A percentile compares a stretch with the other conserved stretches of the same genome.
These are phyloP conservation scores for Euphorbia schlechtendalii DNA, from an alignment of 441 rosid species.

Conservation along the genomic window DNA sequence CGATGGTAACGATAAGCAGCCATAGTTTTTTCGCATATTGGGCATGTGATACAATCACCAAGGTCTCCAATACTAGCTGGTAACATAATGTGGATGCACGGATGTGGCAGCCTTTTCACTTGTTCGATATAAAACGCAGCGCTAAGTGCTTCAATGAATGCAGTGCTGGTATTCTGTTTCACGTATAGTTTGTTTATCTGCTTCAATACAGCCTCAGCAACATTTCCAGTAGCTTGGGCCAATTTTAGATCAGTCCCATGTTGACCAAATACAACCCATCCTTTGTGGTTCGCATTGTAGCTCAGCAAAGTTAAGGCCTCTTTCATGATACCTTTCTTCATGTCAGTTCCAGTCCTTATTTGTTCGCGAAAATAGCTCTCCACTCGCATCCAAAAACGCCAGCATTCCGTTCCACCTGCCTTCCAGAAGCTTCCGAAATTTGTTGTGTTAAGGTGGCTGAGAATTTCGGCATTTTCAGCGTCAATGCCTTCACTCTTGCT, in stretches of 20 bases:
- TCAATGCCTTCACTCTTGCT: too few relatives aligned
- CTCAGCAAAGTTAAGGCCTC: neutral
- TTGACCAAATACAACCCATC: neutral
- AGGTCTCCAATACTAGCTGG: neutral
- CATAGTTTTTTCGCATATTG: neutral
- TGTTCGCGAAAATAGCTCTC: neutral
- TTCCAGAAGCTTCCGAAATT: neutral
- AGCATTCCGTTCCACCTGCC: neutral
- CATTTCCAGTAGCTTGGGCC: neutral
- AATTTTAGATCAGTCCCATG: neutral
- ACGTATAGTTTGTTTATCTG: neutral
- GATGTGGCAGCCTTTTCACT: neutral
- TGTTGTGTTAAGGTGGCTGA: neutral
- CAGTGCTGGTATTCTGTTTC: neutral
- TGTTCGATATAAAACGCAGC: neutral
- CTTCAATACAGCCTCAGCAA: neutral
- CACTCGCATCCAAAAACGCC: neutral
- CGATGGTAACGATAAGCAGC: neutral
- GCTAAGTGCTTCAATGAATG: neutral
- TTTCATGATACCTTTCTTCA: neutral
- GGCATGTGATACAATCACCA: neutral
- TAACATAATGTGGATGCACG: neutral
- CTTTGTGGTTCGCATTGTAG: neutral
- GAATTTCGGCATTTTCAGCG: too few relatives aligned
- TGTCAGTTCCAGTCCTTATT: neutral